Base-by-base conservation (phyloP, 1,284 basidiomycete species). In the Puccinia triticina region DNA sequence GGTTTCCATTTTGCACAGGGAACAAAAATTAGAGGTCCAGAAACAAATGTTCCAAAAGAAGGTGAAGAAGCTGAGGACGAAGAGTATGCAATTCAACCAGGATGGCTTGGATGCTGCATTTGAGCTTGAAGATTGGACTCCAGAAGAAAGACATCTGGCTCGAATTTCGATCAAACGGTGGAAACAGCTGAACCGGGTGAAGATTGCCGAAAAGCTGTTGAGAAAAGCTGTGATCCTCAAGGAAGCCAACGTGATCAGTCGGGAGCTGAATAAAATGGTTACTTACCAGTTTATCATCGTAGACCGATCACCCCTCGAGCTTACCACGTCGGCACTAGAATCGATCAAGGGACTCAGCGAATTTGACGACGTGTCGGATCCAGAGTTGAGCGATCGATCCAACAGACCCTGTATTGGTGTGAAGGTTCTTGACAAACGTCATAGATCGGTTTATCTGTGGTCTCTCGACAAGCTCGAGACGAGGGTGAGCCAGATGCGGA, bases 231-330 rank as follows among this genome's bases (percentile, higher is more conserved):
- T 95, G 0, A 87, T 93, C 77, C 89, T 99, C 61, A 96, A 96
- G 87, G 96, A 99, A 88, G 96, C 95, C 12, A 98, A 98, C 86
- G 90, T 96, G 57, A 93, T 96, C 86, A 96, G 94, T 87, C 92
- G 92, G 85, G 93, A 95, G 87, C 90, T 97, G 64, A 90, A 90
- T 48, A 95, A 96, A 86, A 90, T 92, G 66, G 93, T 96, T 59
- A 90, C 91, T 11, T 98, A 96, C 87, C 98, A 99, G 87, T 96
- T 97, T 86, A 92, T 92, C 3, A 91, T 97, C 71, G 91, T 94
- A 34, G 92, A 95, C 73, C 93, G 93, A 67, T 93, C 93, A 29
- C 91, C 92, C 10, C 89, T 95, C 26, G 92, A 93, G 67, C 91
- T 92, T 2, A 94, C 95, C 4, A 90, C 89, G 23, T 97, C 95